phyloP scores from a whole-genome alignment of 2,329 filamentous ascomycete genomes.

The Aureobasidium sp. region DNA sequence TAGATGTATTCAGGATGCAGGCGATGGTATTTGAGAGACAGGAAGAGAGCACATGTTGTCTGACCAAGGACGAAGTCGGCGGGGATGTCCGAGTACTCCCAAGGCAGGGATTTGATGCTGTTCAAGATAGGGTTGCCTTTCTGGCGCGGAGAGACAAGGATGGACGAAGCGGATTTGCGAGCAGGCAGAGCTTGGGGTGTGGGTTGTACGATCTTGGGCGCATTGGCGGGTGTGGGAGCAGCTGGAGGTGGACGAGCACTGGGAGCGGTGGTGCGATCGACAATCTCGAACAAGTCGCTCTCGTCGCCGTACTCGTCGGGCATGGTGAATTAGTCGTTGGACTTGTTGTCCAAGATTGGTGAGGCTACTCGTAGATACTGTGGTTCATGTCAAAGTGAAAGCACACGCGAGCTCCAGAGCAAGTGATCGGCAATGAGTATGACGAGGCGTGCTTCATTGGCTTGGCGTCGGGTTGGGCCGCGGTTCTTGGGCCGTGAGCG shows the following conservation, averaged over 20 bases:
- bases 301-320: conserved; percentile 45
- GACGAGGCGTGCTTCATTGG: not conserved
- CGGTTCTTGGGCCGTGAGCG: not conserved
- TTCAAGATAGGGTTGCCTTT: conserved; percentile 92
- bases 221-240: not conserved
- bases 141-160: conserved; percentile 84
- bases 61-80: conserved; percentile 84
- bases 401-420: not conserved
- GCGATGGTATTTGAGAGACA: conserved; percentile 94
- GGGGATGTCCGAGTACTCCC: conserved; percentile 97
- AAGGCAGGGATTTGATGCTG: conserved; percentile 71
- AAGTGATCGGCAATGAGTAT: not conserved
- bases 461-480: not conserved
- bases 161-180: conserved; percentile 61
- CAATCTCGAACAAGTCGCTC: conserved; percentile 27
- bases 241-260: conserved; percentile 3
- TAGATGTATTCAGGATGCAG: conserved; percentile 98
- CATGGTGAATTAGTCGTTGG: conserved; percentile 24
- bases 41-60: conserved; percentile 85
- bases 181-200: conserved; percentile 77
- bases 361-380: too few species aligned
- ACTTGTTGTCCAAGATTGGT: too few species aligned
- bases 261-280: conserved; percentile 35
- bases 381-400: not conserved
- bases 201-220: conserved; percentile 66